Evolutionary conservation across 2,329 filamentous ascomycete genomes (phyloP).

Genomic region (Chrysosporium queenslandicum): DNA sequence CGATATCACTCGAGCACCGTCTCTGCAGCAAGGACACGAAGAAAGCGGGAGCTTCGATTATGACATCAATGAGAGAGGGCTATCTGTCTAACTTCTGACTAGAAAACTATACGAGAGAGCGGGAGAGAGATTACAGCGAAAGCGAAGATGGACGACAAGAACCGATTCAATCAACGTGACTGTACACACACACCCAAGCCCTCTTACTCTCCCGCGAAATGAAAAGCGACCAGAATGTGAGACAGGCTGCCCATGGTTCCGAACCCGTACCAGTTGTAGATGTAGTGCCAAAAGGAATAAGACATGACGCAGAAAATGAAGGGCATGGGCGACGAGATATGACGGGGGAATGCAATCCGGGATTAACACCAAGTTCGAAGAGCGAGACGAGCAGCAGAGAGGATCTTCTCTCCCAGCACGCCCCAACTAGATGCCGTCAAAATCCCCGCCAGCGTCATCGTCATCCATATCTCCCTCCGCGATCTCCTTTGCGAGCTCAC

Average conservation of each 20-base stretch:
- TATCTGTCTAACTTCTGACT: constrained; percentile 6
- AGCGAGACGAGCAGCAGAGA: not conserved
- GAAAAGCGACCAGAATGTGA: constrained; percentile 3
- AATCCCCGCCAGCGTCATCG: constrained; percentile 89
- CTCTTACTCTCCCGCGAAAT: constrained; percentile 15
- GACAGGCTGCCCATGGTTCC: constrained; percentile 1
- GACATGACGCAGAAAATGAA: constrained; percentile 6
- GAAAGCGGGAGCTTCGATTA: not conserved
- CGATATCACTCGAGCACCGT: not conserved
- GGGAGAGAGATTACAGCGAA: constrained; percentile 5
- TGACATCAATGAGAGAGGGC: not conserved
- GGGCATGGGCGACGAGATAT: not conserved
- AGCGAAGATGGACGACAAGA: constrained; percentile 10
- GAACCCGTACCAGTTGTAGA: constrained; percentile 3
- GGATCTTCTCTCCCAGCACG: not conserved
- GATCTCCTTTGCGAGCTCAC: constrained; percentile 97
- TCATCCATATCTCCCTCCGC: constrained; percentile 95
- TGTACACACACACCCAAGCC: constrained; percentile 20
- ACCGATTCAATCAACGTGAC: constrained; percentile 17
- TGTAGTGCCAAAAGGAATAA: constrained; percentile 9
- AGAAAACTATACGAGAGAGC: not conserved
- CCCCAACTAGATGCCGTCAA: constrained; percentile 70
- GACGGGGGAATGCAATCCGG: constrained; percentile 4
- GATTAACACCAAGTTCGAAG: constrained; percentile 4
- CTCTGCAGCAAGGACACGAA: not conserved